Evolutionary conservation across 2,329 filamentous ascomycete species (phyloP).

Genomic region (Stachybotrys chlorohalonatus): DNA sequence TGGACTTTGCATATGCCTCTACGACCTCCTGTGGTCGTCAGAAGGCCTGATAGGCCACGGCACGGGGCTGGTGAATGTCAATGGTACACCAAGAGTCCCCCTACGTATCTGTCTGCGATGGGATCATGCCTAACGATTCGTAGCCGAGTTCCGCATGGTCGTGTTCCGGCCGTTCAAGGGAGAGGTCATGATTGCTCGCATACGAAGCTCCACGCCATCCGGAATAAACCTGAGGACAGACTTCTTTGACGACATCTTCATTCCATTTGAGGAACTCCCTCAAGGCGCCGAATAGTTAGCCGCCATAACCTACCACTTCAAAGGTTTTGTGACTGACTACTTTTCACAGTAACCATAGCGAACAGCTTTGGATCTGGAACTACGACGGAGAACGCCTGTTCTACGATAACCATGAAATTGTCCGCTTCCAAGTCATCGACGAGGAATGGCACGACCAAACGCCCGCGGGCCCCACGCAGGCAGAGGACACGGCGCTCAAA

Average conservation of each 20-base stretch:
- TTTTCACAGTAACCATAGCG: slow-evolving; percentile 53
- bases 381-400: slow-evolving; percentile 66
- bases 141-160: slow-evolving; percentile 86
- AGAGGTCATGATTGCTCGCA: slow-evolving; percentile 80
- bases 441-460: slow-evolving; percentile 91
- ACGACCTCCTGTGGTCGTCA: slow-evolving; percentile 80
- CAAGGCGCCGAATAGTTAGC: slow-evolving; percentile 68
- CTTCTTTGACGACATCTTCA: slow-evolving; percentile 89
- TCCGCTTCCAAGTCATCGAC: slow-evolving; percentile 74
- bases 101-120: background rate
- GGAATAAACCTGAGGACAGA: slow-evolving; percentile 76
- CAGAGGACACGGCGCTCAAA: slow-evolving; percentile 51
- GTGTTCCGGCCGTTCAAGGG: slow-evolving; percentile 96
- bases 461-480: slow-evolving; percentile 55
- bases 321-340: slow-evolving; percentile 4
- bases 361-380: slow-evolving; percentile 80
- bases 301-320: slow-evolving; percentile 6
- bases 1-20: slow-evolving; percentile 87
- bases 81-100: slow-evolving; percentile 46
- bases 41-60: slow-evolving; percentile 93
- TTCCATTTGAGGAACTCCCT: slow-evolving; percentile 66
- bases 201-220: slow-evolving; percentile 61
- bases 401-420: slow-evolving; percentile 84
- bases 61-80: slow-evolving; percentile 86
- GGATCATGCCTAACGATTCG: background rate